A percentile compares a stretch with the other conserved stretches of the same genome.
These are phyloP conservation scores for Fusarium multiceps DNA, from an alignment of 2,329 filamentous ascomycete genomes.

Conservation along the genomic window DNA sequence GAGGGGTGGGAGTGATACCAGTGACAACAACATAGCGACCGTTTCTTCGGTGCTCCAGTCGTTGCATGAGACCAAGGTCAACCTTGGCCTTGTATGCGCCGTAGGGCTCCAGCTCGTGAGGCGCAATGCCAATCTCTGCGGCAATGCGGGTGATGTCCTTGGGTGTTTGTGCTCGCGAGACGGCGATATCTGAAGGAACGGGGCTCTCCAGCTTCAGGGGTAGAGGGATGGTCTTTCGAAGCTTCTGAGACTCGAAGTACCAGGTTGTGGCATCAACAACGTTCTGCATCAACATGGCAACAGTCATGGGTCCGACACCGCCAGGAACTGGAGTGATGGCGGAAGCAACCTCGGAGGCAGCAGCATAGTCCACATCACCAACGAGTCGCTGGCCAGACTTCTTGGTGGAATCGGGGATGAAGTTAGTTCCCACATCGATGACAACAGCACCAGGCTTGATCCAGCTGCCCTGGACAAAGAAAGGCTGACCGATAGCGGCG, in stretches of 20 bases:
- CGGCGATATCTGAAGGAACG: slow-evolving; percentile 94
- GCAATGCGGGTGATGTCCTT: slow-evolving; percentile 90
- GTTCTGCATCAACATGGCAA: slow-evolving; percentile 97
- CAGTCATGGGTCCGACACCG: slow-evolving; percentile 98
- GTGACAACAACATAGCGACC: slow-evolving; percentile 93
- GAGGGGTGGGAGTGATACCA: slow-evolving; percentile 94
- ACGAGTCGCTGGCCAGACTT: slow-evolving; percentile 94
- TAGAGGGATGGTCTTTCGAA: slow-evolving; percentile 82
- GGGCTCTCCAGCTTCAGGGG: slow-evolving; percentile 81
- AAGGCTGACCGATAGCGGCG: slow-evolving; percentile 87
- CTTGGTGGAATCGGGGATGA: slow-evolving; percentile 86
- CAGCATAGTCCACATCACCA: slow-evolving; percentile 93
- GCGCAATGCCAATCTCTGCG: slow-evolving; percentile 85
- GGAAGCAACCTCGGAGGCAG: slow-evolving; percentile 85
- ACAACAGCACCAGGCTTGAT: slow-evolving; percentile 94
- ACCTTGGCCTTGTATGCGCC: slow-evolving; percentile 97
- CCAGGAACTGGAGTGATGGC: slow-evolving; percentile 96
- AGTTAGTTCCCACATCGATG: slow-evolving; percentile 98
- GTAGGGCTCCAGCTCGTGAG: slow-evolving; percentile 93
- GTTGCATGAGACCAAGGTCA: slow-evolving; percentile 81
- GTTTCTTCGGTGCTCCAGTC: slow-evolving; percentile 86
- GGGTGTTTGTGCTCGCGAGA: slow-evolving; percentile 89
- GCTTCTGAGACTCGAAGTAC: slow-evolving; percentile 86
- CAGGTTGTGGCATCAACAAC: slow-evolving; percentile 86
- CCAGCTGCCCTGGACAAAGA: slow-evolving; percentile 95